Evolutionary conservation across 371 early-diverging fungal genomes (phyloP).

Genomic region (Syncephalastrum contaminatum): DNA sequence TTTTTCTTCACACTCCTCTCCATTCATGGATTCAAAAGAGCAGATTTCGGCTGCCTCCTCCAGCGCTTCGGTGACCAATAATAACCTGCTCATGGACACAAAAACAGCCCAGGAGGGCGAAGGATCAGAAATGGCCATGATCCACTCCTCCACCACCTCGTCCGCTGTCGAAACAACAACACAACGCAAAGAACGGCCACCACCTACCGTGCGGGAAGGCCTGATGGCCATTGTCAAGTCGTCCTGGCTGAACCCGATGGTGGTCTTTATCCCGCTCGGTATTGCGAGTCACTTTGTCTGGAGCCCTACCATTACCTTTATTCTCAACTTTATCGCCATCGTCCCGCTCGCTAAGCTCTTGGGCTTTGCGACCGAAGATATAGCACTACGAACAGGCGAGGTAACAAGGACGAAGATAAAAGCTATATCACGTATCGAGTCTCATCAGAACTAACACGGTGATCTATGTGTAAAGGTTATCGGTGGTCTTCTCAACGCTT

Average conservation of each 20-base stretch:
- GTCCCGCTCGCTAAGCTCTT: constrained; percentile 78
- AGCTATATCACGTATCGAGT: background rate
- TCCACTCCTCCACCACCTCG: too few species aligned
- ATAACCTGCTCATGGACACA: too few species aligned
- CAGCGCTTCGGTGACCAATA: too few species aligned
- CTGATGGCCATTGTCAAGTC: constrained; percentile 47
- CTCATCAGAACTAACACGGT: background rate
- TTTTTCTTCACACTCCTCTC: too few species aligned
- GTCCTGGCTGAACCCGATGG: constrained; percentile 63
- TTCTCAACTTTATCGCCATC: constrained; percentile 88
- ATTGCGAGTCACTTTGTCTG: constrained; percentile 64
- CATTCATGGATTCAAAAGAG: too few species aligned
- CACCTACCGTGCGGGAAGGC: constrained; percentile 27
- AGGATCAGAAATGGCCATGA: too few species aligned
- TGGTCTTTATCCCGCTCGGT: constrained; percentile 78
- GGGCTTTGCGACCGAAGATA: constrained; percentile 62
- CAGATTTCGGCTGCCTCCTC: too few species aligned
- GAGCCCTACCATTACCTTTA: constrained; percentile 65
- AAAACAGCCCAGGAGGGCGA: too few species aligned
- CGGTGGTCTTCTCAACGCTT: constrained; percentile 88
- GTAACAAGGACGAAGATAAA: constrained; percentile 12
- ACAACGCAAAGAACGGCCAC: too few species aligned
- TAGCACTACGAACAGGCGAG: constrained; percentile 66
- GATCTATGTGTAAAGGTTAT: constrained; percentile 48
- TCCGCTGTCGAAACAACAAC: too few species aligned